Conservation (phyloP, 768 basidiomycete genomes). For the Macrolepiota fuliginosa region DNA sequence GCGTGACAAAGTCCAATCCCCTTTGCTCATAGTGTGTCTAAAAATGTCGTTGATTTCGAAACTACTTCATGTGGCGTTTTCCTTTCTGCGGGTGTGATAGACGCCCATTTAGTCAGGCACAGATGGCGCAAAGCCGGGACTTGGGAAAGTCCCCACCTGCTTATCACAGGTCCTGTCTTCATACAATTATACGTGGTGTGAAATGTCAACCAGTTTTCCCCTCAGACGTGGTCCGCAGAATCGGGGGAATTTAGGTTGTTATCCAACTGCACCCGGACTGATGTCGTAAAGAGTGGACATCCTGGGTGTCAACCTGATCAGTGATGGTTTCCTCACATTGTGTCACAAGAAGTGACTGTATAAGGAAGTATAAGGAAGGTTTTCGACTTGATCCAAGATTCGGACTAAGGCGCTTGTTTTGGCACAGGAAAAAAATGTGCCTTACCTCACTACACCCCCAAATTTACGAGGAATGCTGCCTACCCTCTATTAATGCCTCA, state of each 20-base stretch:
- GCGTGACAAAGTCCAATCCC: not conserved
- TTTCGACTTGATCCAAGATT: not conserved
- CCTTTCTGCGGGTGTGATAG: not conserved
- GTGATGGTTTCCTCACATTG: not conserved
- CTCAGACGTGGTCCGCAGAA: not conserved
- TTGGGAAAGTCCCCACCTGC: not conserved
- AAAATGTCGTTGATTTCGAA: not conserved
- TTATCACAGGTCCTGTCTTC: not conserved
- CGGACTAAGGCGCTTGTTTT: not conserved
- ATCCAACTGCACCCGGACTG: conserved; percentile 6
- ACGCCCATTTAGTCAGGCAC: not conserved
- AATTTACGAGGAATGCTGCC: no score
- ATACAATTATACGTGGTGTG: not conserved
- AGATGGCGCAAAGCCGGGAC: not conserved
- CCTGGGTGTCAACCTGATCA: not conserved
- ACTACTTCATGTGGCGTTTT: conserved; percentile 4
- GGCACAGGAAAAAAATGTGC: not conserved
- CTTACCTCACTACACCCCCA: no score
- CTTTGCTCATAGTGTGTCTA: not conserved
- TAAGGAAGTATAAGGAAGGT: not conserved
- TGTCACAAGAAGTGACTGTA: not conserved
- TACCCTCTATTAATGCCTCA: no score
- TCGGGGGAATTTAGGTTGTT: not conserved
- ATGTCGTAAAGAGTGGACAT: not conserved
- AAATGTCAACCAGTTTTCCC: not conserved